Evolutionary conservation across 2,329 filamentous ascomycete genomes (phyloP).

Genomic region (Alternaria rosae): DNA sequence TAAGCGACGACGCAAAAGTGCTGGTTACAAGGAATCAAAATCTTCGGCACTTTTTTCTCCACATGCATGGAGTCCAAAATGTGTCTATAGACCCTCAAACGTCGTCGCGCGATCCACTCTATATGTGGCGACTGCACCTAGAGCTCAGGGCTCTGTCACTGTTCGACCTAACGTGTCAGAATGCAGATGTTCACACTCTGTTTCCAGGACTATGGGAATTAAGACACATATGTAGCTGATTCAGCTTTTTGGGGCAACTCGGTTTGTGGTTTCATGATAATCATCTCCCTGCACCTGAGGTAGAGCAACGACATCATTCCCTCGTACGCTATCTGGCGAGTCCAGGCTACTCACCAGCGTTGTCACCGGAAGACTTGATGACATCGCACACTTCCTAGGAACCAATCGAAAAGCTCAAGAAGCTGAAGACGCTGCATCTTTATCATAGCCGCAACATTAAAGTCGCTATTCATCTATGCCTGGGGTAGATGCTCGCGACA

Average conservation of each 20-base stretch:
- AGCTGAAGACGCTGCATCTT: conserved; percentile 10
- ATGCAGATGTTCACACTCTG: too few relatives aligned
- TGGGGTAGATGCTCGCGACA: background rate
- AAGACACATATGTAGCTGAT: background rate
- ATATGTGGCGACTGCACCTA: background rate
- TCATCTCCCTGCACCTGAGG: background rate
- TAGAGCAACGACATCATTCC: background rate
- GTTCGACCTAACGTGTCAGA: background rate
- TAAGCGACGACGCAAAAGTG: background rate
- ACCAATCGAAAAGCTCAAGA: conserved; percentile 5
- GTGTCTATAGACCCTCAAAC: background rate
- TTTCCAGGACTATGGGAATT: background rate
- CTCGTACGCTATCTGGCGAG: background rate
- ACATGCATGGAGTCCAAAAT: background rate
- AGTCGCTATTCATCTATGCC: background rate
- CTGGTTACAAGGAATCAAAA: background rate
- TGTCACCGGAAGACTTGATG: background rate
- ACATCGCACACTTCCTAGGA: background rate
- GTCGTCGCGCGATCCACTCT: background rate
- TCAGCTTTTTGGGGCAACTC: background rate
- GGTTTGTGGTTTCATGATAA: background rate
- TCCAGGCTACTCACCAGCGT: background rate
- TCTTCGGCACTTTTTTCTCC: background rate
- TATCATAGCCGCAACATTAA: background rate
- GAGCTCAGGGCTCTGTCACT: background rate